Base-by-base conservation (phyloP, 1,139 yeast species). In the Groenewaldozyma sp. region DNA sequence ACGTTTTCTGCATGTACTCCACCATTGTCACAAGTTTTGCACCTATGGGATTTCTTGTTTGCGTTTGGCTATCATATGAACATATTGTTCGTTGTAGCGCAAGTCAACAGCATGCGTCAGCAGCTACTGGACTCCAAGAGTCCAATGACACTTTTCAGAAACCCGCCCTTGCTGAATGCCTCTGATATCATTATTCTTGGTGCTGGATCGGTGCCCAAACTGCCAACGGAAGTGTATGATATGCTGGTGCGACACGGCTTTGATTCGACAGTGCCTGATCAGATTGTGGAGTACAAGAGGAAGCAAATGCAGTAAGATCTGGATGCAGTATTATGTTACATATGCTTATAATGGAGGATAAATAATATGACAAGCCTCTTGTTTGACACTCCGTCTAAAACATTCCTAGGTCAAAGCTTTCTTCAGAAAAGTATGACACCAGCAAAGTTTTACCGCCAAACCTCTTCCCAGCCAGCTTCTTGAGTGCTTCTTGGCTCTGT, bases 41-140 rank as follows among this genome's bases (percentile, higher is more conserved):
- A 78, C 41, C 65, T 87, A 21, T 87, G 97, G 97, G 97, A 87
- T 58, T 82, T 86, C 48, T 62, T 86, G 53, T 81, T 87, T 59
- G 94, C 96, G 2, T 87, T 84, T 54, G 97, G 97, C 0, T 75
- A 83, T 22, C 95, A 88, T 56, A 73, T 87, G 78, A 87, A 87
- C 59, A 72, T 88, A 24, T 64, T 88, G 27, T 82, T 87, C 50
- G 76, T 87, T 9, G 87, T 87, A 14, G 94, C 96, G 0, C 94
- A 86, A 58, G 64, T 87, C 34, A 77, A 83, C 11, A 67, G 80
- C 38, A 78, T 82, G 48, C 64, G 96, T 39, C 70, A 77, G 3
- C 64, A 69, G 34, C 62, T 87, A 13, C 59, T 87, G 43, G 63
- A 64, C 17, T 70, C 81, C 5, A 61, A 62, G 21, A 81, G 69